Evolutionary conservation across 2,329 filamentous ascomycete genomes (phyloP).

Genomic region (Triangularia verruculosa): DNA sequence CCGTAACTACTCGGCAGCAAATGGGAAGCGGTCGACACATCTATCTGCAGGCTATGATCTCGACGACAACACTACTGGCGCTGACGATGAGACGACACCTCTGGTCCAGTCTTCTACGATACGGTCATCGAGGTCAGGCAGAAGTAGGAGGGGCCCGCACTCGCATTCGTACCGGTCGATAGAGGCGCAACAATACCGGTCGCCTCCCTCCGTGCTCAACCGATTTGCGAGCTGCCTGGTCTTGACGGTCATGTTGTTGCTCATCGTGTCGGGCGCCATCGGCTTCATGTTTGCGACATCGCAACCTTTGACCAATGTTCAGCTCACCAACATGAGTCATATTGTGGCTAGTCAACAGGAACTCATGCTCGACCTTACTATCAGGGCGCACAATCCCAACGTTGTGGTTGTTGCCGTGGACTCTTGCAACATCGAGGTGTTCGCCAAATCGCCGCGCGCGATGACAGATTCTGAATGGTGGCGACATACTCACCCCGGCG

Average conservation of each 20-base stretch:
- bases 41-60: slow-evolving; percentile 69
- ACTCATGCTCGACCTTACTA: slow-evolving; percentile 87
- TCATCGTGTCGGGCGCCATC: slow-evolving; percentile 80
- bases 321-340: slow-evolving; percentile 77
- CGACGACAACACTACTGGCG: slow-evolving; percentile 70
- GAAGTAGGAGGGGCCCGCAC: slow-evolving; percentile 52
- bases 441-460: slow-evolving; percentile 89
- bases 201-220: slow-evolving; percentile 61
- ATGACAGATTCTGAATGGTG: slow-evolving; percentile 65
- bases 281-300: slow-evolving; percentile 90
- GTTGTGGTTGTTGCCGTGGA: slow-evolving; percentile 83
- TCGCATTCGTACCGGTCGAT: slow-evolving; percentile 64
- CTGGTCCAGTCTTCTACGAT: slow-evolving; percentile 58
- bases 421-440: slow-evolving; percentile 85
- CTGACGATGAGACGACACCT: slow-evolving; percentile 85
- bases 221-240: slow-evolving; percentile 85
- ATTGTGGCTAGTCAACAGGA: slow-evolving; percentile 93
- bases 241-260: slow-evolving; percentile 73
- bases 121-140: slow-evolving; percentile 56
- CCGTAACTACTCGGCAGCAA: slow-evolving; percentile 35
- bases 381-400: slow-evolving; percentile 89
- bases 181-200: slow-evolving; percentile 68
- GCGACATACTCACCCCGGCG: slow-evolving; percentile 41
- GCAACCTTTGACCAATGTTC: slow-evolving; percentile 76
- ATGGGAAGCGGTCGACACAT: slow-evolving; percentile 54